Conservation (phyloP, 2,329 filamentous ascomycete species). For the Fusarium albosuccineum region DNA sequence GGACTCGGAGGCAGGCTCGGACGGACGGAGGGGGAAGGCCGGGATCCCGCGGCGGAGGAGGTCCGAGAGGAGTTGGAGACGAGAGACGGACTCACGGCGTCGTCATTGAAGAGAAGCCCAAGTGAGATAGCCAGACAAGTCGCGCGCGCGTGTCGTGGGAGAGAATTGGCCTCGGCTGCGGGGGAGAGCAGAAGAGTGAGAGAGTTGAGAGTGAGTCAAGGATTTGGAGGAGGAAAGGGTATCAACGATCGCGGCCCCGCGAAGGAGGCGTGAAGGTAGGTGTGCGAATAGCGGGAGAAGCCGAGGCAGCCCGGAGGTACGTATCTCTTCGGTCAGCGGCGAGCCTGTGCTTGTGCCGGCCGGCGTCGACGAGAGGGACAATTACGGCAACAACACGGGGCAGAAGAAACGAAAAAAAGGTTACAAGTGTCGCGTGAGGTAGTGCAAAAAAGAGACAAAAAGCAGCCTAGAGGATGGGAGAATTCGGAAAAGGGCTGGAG, state of each 20-base stretch:
- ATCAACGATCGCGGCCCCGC: conserved; percentile 43
- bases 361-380: conserved; percentile 9
- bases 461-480: conserved; percentile 27
- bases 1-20: conserved; percentile 45
- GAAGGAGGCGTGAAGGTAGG: conserved; percentile 28
- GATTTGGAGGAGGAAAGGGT: conserved; percentile 31
- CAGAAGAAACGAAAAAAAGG: conserved; percentile 1
- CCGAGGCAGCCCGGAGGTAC: conserved; percentile 44
- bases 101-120: conserved; percentile 44
- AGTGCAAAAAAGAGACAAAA: background rate
- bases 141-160: conserved; percentile 26
- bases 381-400: background rate
- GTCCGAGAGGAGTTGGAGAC: conserved; percentile 39
- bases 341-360: conserved; percentile 9
- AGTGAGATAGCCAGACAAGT: conserved; percentile 17
- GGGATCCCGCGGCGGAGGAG: conserved; percentile 39
- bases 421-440: conserved; percentile 27
- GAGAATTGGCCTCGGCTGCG: conserved; percentile 29
- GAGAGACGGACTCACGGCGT: conserved; percentile 43
- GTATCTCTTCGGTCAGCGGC: conserved; percentile 19
- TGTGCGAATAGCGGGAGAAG: conserved; percentile 44
- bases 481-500: conserved; percentile 26
- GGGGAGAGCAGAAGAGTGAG: conserved; percentile 11
- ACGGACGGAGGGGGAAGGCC: conserved; percentile 43
- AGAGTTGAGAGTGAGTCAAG: conserved; percentile 32